phyloP scores from a whole-genome alignment of 495 filamentous ascomycete species.

The Aspergillus biplanus region DNA sequence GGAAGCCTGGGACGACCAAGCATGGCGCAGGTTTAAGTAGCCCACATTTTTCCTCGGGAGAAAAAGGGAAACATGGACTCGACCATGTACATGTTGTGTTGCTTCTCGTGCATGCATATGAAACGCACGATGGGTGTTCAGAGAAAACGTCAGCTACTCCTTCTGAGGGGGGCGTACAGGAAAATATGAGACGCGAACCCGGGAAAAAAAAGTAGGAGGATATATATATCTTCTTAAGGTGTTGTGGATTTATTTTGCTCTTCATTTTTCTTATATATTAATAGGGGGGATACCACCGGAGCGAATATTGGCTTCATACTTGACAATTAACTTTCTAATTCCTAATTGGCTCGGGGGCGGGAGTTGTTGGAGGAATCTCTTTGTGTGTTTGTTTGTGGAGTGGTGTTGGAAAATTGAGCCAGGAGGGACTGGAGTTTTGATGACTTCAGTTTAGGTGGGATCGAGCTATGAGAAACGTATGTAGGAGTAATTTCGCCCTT shows the following conservation, averaged over 20 bases:
- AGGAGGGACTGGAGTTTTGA: neutral
- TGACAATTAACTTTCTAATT: neutral
- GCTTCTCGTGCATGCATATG: neutral
- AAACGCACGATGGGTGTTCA: too few species aligned
- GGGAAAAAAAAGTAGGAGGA: too few species aligned
- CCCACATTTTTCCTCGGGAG: neutral
- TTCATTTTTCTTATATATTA: too few species aligned
- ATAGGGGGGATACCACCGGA: too few species aligned
- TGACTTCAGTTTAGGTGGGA: neutral
- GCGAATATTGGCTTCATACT: neutral
- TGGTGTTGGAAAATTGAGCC: neutral
- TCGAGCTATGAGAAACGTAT: neutral
- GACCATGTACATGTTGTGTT: too few species aligned
- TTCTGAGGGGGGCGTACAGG: too few species aligned
- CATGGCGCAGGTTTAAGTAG: constrained; percentile 67
- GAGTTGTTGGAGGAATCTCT: neutral
- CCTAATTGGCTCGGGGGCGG: neutral
- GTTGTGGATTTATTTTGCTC: too few species aligned
- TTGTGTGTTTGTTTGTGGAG: neutral
- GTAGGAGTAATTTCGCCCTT: neutral
- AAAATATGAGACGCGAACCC: too few species aligned
- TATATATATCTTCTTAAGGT: too few species aligned
- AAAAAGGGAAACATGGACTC: neutral
- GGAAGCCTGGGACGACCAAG: constrained; percentile 50
- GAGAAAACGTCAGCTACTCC: too few species aligned